Evolutionary conservation across 2,329 filamentous ascomycete species (phyloP), one percentile per base, ranked within the genome.

Genomic region (Lithohypha guttulata): DNA sequence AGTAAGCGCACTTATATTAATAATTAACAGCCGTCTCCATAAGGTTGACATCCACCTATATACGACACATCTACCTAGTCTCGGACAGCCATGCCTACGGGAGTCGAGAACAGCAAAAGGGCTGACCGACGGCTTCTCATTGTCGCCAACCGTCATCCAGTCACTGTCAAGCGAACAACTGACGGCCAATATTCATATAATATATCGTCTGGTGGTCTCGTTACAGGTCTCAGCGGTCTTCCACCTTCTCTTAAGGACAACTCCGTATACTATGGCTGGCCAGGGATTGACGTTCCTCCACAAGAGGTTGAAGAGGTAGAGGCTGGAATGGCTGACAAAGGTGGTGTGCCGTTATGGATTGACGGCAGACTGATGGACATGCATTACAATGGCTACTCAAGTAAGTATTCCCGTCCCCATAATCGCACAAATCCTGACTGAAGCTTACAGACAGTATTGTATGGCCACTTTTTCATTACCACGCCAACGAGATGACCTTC

Each of bases 211-310:
- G 91, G 91, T 42, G 91, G 91, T 27, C 75, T 98, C 27, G 91
- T 96, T 54, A 94, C 85, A 35, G 91, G 91, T 14, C 70, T 98
- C 45, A 93, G 84, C 51, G 91, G 91, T 18, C 67, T 96, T 42
- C 81, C 84, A 53, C 18, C 30, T 13, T 95, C 95, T 10, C 26
- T 28, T 11, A 64, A 82, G 84, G 21, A 94, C 85, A 18, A 86
- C 17, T 89, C 80, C 51, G 96, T 96, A 63, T 98, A 91, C 91
- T 96, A 96, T 63, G 91, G 91, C 51, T 96, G 91, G 89, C 87
- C 91, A 1, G 91, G 91, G 25, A 66, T 94, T 34, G 85, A 96
- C 61, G 78, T 96, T 3, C 89, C 89, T 26, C 84, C 93, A 47
- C 73, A 77, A 40, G 89, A 96, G 61, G 73, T 84, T 29, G 69